Evolutionary conservation across 768 basidiomycete genomes (phyloP).

Genomic region (Mrakia frigida): DNA sequence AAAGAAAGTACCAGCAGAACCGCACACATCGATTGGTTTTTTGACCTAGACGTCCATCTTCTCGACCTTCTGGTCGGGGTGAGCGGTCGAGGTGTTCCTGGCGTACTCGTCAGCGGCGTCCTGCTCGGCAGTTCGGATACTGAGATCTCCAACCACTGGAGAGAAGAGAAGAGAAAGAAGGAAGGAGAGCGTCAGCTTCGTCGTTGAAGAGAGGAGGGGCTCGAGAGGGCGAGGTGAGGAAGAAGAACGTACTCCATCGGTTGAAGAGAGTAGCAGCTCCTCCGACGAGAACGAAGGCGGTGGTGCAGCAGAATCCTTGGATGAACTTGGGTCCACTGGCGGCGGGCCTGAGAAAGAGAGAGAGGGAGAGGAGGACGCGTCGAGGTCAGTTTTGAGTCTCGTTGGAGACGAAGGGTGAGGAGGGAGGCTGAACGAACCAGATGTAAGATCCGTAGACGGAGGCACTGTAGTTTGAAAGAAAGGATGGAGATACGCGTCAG

Average conservation of each 20-base stretch:
- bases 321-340: conserved; percentile 39
- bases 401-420: too few relatives aligned
- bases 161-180: too few relatives aligned
- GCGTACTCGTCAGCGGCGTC: not conserved
- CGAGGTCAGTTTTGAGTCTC: not conserved
- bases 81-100: not conserved
- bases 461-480: not conserved
- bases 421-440: not conserved
- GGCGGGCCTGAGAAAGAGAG: conserved; percentile 36
- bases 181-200: too few relatives aligned
- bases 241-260: not conserved
- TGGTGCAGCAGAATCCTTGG: conserved; percentile 40
- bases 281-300: conserved; percentile 28
- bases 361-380: not conserved
- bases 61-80: not conserved
- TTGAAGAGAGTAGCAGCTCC: conserved; percentile 6
- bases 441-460: conserved; percentile 40
- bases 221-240: too few relatives aligned
- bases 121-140: not conserved
- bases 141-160: not conserved
- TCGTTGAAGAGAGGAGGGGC: too few relatives aligned
- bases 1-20: too few relatives aligned
- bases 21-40: too few relatives aligned
- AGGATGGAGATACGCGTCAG: too few relatives aligned
- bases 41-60: too few relatives aligned